phyloP scores from a whole-genome alignment of 1,284 basidiomycete genomes.

The Puccinia triticina region DNA sequence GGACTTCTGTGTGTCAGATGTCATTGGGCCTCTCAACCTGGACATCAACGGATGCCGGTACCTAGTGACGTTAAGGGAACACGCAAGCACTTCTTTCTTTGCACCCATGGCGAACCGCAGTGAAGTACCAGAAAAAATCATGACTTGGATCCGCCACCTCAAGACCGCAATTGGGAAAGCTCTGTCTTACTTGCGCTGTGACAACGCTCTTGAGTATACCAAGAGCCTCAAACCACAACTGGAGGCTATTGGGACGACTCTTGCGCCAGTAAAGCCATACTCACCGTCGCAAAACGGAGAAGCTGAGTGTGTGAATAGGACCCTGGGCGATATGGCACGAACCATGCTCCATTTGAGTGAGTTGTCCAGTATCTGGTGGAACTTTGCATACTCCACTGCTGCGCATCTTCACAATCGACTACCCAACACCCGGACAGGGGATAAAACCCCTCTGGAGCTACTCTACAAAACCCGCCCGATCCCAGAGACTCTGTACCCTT shows the following conservation, averaged over 20 bases:
- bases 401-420: background rate
- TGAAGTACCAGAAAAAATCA: background rate
- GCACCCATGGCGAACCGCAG: background rate
- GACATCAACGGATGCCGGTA: background rate
- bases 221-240: background rate
- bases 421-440: background rate
- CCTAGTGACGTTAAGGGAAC: background rate
- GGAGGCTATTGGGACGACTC: background rate
- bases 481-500: background rate
- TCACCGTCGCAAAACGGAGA: conserved; percentile 8
- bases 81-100: conserved; percentile 26
- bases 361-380: background rate
- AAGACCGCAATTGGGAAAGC: background rate
- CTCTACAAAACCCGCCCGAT: background rate
- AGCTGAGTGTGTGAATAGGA: background rate
- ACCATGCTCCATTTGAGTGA: background rate
- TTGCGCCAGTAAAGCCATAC: background rate
- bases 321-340: conserved; percentile 4
- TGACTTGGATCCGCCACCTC: background rate
- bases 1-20: background rate
- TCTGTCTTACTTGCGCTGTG: background rate
- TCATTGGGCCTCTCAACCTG: background rate
- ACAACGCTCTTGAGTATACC: background rate
- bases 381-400: background rate
- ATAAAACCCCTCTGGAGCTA: background rate